Conservation (phyloP, 495 filamentous ascomycete genomes). For the Evansstolkia leycettana region DNA sequence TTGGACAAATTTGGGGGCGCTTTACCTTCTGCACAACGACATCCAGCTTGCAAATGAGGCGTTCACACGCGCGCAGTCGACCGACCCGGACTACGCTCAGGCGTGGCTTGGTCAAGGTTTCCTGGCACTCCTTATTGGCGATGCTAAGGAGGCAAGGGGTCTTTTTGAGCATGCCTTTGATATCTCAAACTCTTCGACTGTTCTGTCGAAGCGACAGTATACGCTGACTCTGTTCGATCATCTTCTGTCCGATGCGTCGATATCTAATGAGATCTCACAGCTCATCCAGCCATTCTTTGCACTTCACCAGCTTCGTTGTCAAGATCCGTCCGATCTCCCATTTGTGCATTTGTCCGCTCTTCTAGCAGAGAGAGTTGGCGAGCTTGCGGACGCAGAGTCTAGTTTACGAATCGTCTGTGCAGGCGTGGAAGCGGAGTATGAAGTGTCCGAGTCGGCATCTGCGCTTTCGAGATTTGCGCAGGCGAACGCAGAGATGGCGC, state of each 20-base stretch:
- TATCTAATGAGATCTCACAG: constrained; percentile 46
- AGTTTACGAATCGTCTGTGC: constrained; percentile 54
- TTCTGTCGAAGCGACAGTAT: constrained; percentile 63
- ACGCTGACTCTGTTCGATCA: constrained; percentile 68
- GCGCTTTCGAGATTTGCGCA: constrained; percentile 66
- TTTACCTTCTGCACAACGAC: constrained; percentile 79
- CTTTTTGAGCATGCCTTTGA: constrained; percentile 95
- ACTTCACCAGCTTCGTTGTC: constrained; percentile 62
- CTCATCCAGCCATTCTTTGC: constrained; percentile 76
- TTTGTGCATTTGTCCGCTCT: constrained; percentile 70
- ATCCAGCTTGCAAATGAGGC: constrained; percentile 72
- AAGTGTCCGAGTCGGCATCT: constrained; percentile 60
- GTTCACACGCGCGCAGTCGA: constrained; percentile 83
- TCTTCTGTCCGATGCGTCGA: constrained; percentile 40
- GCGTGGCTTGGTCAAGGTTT: constrained; percentile 93
- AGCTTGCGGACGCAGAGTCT: constrained; percentile 49
- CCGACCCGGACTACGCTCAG: constrained; percentile 81
- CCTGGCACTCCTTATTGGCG: constrained; percentile 62
- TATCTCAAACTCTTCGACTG: constrained; percentile 64
- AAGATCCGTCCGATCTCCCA: constrained; percentile 52
- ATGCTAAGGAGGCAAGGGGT: constrained; percentile 59
- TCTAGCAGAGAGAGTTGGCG: constrained; percentile 64
- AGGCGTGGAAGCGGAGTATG: constrained; percentile 66
- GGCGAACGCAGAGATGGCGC: constrained; percentile 78
- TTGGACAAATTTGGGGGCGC: constrained; percentile 83